These are phyloP conservation scores for Wickerhamiella parazyma DNA, from an alignment of 805 yeast genomes.

Conservation along the genomic window DNA sequence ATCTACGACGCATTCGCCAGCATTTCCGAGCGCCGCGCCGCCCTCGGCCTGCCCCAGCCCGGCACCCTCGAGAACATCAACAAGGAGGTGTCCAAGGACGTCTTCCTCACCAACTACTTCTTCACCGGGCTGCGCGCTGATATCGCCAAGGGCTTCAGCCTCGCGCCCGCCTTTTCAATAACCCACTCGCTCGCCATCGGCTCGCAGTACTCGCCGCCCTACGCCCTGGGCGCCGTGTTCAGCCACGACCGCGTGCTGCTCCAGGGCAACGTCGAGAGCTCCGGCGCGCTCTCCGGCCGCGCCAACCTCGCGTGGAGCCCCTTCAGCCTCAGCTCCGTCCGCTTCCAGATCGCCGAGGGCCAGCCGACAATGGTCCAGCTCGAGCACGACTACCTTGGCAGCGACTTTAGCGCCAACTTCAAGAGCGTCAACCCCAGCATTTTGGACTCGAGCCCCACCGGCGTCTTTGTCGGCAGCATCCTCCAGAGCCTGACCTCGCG, in stretches of 20 bases:
- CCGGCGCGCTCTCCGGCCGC: conserved; percentile 73
- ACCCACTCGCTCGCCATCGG: conserved; percentile 89
- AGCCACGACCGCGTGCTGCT: conserved; percentile 74
- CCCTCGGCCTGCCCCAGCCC: conserved; percentile 76
- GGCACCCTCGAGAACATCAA: conserved; percentile 88
- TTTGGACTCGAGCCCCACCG: conserved; percentile 62
- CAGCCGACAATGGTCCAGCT: conserved; percentile 91
- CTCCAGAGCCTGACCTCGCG: conserved; percentile 78
- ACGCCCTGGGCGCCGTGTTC: conserved; percentile 79
- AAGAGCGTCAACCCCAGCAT: conserved; percentile 84
- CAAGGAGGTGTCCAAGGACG: conserved; percentile 90
- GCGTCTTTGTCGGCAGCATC: conserved; percentile 83
- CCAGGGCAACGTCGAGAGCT: conserved; percentile 88
- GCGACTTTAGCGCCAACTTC: conserved; percentile 76
- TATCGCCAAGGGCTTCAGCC: conserved; percentile 75
- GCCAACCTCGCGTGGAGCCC: conserved; percentile 83
- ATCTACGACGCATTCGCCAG: conserved; percentile 4
- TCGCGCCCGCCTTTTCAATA: conserved; percentile 93
- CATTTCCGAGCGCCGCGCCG: conserved; percentile 52
- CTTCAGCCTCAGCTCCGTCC: conserved; percentile 63
- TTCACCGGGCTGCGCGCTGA: conserved; percentile 96
- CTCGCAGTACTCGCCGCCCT: conserved; percentile 71
- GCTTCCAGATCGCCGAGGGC: conserved; percentile 73
- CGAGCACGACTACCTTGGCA: conserved; percentile 90
- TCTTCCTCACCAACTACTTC: conserved; percentile 74